Base-by-base conservation (phyloP, 2,329 filamentous ascomycete genomes). In the Diaporthe vexans region DNA sequence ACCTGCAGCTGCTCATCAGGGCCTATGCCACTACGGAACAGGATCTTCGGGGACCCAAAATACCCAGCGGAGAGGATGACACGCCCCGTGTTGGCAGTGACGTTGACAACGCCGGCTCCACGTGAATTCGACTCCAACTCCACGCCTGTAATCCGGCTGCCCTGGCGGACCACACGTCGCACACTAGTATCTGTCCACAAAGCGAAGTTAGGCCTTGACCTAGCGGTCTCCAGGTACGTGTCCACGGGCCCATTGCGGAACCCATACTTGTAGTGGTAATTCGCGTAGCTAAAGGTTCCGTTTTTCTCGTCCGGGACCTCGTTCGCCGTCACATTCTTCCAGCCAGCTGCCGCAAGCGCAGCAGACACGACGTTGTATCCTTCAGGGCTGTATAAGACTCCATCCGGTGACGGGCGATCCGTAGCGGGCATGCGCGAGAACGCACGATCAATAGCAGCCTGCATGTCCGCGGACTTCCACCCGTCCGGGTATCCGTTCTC, bases 341-440 rank as follows among this genome's bases (percentile, higher is more conserved):
- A 93, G 21, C 90, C 90, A 51, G 86, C 85, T 26, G 85, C 83
- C 57, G 83, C 82, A 13, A 93, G 84, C 17, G 90, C 91, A 57
- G 84, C 82, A 4, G 88, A 84, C 13, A 93, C 82, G 48, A 91
- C 85, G 70, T 90, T 84, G 78, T 91, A 93, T 1, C 91, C 89
- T 76, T 91, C 84, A 77, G 91, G 89, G 61, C 46, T 67, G 43
- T 51, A 51, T 43, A 90, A 85, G 78, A 90, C 85, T 59, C 90
- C 90, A 78, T 93, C 91, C 76, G 84, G 83, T 1, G 90, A 92
- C 3, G 91, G 91, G 37, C 85, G 84, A 77, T 90, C 88, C 1
- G 90, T 92, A 40, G 91, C 91, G 0, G 91, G 91, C 76, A 93
- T 93, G 56, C 90, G 87, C 56, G 86, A 83, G 81, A 93, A 93